Evolutionary conservation across 805 yeast species (phyloP).

Genomic region (Saccharomycopsis olivae): DNA sequence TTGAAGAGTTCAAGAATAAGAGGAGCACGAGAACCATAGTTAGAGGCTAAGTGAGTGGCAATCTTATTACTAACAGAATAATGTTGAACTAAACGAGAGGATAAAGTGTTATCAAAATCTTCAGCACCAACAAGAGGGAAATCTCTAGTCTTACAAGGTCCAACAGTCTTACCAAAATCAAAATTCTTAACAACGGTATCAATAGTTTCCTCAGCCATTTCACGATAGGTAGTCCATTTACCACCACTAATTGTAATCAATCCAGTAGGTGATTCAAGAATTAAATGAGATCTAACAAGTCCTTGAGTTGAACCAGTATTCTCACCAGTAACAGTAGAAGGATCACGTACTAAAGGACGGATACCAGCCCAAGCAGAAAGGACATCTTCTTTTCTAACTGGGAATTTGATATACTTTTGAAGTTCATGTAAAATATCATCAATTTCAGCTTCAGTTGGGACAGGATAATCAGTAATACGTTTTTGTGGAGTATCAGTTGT

Average conservation of each 20-base stretch:
- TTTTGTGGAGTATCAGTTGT: constrained; percentile 87
- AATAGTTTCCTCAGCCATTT: constrained; percentile 93
- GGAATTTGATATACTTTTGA: constrained; percentile 82
- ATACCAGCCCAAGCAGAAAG: constrained; percentile 96
- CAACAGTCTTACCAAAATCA: constrained; percentile 30
- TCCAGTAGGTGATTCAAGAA: constrained; percentile 62
- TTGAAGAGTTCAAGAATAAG: constrained; percentile 50
- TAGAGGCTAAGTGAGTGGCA: constrained; percentile 72
- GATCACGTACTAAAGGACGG: constrained; percentile 87
- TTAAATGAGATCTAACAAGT: constrained; percentile 80
- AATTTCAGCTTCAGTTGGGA: constrained; percentile 81
- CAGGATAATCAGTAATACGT: constrained; percentile 57
- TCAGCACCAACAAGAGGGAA: constrained; percentile 71
- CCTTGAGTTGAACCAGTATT: constrained; percentile 62
- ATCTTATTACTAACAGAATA: constrained; percentile 62
- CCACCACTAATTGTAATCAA: constrained; percentile 91
- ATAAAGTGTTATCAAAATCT: constrained; percentile 60
- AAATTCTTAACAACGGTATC: constrained; percentile 47
- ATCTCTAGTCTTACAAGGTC: constrained; percentile 31
- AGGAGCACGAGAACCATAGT: constrained; percentile 87
- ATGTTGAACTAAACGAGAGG: constrained; percentile 71
- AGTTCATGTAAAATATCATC: constrained; percentile 78
- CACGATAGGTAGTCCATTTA: constrained; percentile 97
- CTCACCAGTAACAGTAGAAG: constrained; percentile 39
- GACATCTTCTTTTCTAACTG: constrained; percentile 83